Evolutionary conservation across 352 stramenopile genomes (phyloP).

Genomic region (Pythium scleroteichum): DNA sequence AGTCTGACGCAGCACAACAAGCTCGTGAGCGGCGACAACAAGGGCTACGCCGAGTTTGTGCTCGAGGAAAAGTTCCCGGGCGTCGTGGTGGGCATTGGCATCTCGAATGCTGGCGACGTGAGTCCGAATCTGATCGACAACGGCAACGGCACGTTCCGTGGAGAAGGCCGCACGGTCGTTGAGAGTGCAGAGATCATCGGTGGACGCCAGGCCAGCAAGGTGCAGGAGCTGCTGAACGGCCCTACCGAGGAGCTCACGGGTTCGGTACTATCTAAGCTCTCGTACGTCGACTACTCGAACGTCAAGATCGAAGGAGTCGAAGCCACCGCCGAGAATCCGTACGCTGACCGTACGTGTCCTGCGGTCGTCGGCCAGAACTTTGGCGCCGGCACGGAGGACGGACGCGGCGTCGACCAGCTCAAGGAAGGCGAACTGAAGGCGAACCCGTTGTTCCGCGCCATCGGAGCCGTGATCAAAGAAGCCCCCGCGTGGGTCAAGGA

Average conservation of each 20-base stretch:
- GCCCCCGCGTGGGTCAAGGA: constrained; percentile 41
- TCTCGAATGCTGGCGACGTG: constrained; percentile 50
- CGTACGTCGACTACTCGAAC: constrained; percentile 53
- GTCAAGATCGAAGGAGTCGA: constrained; percentile 33
- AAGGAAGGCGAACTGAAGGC: constrained; percentile 37
- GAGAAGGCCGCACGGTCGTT: constrained; percentile 36
- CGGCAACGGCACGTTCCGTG: constrained; percentile 45
- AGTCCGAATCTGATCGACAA: constrained; percentile 52
- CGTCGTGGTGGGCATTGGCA: constrained; percentile 40
- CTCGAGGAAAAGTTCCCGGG: constrained; percentile 38
- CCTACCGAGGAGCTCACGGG: constrained; percentile 32
- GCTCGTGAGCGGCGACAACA: constrained; percentile 67
- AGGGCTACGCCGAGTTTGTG: constrained; percentile 55
- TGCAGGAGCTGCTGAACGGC: constrained; percentile 29
- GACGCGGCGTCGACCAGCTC: constrained; percentile 35
- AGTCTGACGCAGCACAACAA: constrained; percentile 75
- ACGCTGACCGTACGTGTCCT: constrained; percentile 42
- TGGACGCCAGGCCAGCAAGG: constrained; percentile 33
- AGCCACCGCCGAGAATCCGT: constrained; percentile 27
- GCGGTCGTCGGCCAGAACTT: constrained; percentile 55
- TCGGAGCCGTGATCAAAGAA: constrained; percentile 30
- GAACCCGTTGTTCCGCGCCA: constrained; percentile 32
- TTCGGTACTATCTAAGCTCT: constrained; percentile 32
- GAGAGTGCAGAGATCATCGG: constrained; percentile 50
- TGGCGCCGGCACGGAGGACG: constrained; percentile 48